Conservation (phyloP, 2,329 filamentous ascomycete genomes). For the Byssothecium circinans region DNA sequence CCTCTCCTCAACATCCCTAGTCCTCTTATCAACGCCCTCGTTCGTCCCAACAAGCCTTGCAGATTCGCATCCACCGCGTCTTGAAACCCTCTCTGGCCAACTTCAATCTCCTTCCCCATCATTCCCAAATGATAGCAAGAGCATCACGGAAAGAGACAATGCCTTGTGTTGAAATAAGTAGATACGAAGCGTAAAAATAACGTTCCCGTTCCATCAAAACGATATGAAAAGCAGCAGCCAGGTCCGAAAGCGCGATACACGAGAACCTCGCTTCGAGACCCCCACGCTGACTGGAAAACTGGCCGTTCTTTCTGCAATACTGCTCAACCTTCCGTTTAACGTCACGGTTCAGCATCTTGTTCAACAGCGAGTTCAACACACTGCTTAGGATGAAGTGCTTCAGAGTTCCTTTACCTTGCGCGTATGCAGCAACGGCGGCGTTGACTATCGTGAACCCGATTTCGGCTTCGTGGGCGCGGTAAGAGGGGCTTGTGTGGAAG, state of each 20-base stretch:
- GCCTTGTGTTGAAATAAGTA: constrained; percentile 22
- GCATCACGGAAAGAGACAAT: constrained; percentile 20
- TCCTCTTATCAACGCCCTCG: constrained; percentile 8
- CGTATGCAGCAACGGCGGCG: constrained; percentile 27
- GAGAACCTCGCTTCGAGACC: constrained; percentile 24
- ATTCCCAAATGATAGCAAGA: constrained; percentile 15
- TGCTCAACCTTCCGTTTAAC: constrained; percentile 42
- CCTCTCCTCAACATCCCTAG: constrained; percentile 13
- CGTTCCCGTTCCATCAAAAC: constrained; percentile 27
- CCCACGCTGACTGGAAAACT: constrained; percentile 21
- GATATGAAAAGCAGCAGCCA: constrained; percentile 25
- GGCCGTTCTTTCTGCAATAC: constrained; percentile 23
- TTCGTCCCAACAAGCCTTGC: constrained; percentile 8
- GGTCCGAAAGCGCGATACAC: constrained; percentile 27
- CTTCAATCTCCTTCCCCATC: constrained; percentile 27
- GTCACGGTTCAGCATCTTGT: constrained; percentile 44
- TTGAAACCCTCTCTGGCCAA: constrained; percentile 16
- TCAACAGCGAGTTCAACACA: constrained; percentile 37
- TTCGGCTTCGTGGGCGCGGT: constrained; percentile 39
- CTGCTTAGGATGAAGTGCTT: constrained; percentile 42
- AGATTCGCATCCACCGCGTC: constrained; percentile 19
- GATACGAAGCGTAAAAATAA: constrained; percentile 33
- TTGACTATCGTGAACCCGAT: constrained; percentile 44
- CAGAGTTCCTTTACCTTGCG: constrained; percentile 20
- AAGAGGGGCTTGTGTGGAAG: constrained; percentile 40